Base-by-base conservation (phyloP, 1,284 basidiomycete genomes). In the Cystobasidium slooffiae region DNA sequence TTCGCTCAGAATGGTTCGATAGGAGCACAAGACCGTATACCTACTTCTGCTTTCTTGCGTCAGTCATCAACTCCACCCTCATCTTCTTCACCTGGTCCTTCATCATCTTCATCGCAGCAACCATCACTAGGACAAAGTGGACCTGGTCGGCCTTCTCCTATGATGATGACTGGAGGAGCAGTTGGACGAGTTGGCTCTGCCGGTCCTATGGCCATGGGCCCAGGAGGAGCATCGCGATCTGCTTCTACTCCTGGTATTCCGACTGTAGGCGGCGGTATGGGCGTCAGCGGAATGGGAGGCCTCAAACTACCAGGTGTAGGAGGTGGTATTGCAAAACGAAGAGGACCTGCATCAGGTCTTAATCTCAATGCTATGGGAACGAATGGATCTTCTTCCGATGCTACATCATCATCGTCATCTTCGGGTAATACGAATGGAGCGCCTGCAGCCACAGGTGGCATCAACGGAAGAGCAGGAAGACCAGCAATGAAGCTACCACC, bases 101-200 rank as follows among this genome's bases (percentile, higher is more conserved):
- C 79, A 5, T 77, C 80, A 14, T 47, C 12, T 53, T 52, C 4
- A 61, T 62, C 14, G 47, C 64, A 58, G n/a, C 62, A 74, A 75
- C 7, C 72, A 56, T 18, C 74, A 63, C 6, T 47, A 51, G 76
- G 43, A 9, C 75, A 55, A 63, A 76, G 69, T 22, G 70, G 68
- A 0, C 73, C 72, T 41, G 73, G 52, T 8, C 69, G 65, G 52
- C 72, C 76, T 41, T 56, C 70, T 41, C 77, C 75, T 39, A 82
- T 81, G 18, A 81, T 75, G 39, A 82, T 81, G 18, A 81, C 81
- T 18, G 81, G 81, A 70, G 70, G 62, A 9, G 62, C 70, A 78
- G 80, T 22, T 78, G 80, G 22, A 75, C 79, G n/a, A 12, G 70
- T 73, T 70, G 78, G 78, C 6, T 75, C 78, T 1, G 75, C 76